These are phyloP conservation scores for Rhytidhysteron rufulum DNA, from an alignment of 2,329 filamentous ascomycete genomes.

Conservation along the genomic window DNA sequence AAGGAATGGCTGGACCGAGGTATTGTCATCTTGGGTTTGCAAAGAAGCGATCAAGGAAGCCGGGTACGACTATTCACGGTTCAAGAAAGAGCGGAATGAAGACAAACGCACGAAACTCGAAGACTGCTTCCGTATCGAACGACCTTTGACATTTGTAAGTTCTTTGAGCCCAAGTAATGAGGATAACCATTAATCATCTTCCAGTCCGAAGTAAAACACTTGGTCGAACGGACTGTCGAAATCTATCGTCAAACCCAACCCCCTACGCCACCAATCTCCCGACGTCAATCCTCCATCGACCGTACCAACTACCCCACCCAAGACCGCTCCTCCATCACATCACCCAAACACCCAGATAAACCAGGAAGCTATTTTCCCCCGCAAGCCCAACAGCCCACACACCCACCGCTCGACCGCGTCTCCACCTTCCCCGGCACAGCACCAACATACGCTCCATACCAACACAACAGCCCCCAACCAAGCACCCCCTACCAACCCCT, in stretches of 20 bases:
- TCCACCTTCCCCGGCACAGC: slow-evolving; percentile 2
- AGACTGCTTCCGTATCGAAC: slow-evolving; percentile 32
- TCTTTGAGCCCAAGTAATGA: not conserved
- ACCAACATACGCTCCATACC: not conserved
- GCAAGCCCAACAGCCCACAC: slow-evolving; percentile 8
- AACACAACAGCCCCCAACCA: slow-evolving; percentile 2
- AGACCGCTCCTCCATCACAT: slow-evolving; percentile 23
- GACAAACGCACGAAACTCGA: slow-evolving; percentile 30
- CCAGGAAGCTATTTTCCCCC: no score
- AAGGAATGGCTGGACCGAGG: slow-evolving; percentile 31
- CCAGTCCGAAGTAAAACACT: slow-evolving; percentile 24
- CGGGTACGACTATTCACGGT: slow-evolving; percentile 22
- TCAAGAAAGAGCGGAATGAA: slow-evolving; percentile 30
- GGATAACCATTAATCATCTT: not conserved
- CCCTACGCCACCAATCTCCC: slow-evolving; percentile 13
- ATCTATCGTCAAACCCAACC: slow-evolving; percentile 26
- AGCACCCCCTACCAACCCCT: slow-evolving; percentile 2
- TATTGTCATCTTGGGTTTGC: slow-evolving; percentile 36
- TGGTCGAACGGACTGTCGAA: slow-evolving; percentile 38
- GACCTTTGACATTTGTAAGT: slow-evolving; percentile 27
- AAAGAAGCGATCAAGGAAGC: slow-evolving; percentile 34
- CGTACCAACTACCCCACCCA: slow-evolving; percentile 13
- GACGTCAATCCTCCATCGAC: slow-evolving; percentile 20
- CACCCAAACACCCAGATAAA: no score
- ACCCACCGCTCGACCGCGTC: slow-evolving; percentile 2